phyloP scores from a whole-genome alignment of 139 green algal genomes.

The Coelastrella sp. region DNA sequence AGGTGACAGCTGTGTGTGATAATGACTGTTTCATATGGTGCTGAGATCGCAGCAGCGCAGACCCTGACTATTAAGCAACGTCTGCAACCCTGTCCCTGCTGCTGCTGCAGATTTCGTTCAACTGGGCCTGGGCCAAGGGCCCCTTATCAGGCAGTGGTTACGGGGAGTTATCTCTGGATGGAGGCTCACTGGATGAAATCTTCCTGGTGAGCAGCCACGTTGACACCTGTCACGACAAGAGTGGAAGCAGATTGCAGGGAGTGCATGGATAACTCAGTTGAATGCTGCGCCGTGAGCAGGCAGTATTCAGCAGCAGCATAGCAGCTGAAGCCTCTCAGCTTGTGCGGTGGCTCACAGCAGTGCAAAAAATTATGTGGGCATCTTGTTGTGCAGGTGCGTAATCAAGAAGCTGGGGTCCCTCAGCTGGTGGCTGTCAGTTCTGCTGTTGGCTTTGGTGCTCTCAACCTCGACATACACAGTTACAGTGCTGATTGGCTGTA shows the following conservation, averaged over 20 bases:
- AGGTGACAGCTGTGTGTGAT: too few species aligned
- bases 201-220: constrained; percentile 39
- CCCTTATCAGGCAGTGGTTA: constrained; percentile 41
- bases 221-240: too few species aligned
- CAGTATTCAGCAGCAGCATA: not conserved
- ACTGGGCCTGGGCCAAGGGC: constrained; percentile 48
- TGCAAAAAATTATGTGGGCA: not conserved
- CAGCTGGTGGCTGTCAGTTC: constrained; percentile 44
- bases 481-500: constrained; percentile 55
- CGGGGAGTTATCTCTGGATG: constrained; percentile 34
- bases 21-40: too few species aligned
- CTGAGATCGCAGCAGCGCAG: not conserved
- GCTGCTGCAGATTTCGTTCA: constrained; percentile 46
- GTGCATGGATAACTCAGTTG: too few species aligned
- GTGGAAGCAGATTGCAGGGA: too few species aligned
- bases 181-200: constrained; percentile 40
- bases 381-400: constrained; percentile 31
- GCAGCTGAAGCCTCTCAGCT: not conserved
- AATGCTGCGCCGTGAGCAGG: too few species aligned
- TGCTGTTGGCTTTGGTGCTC: constrained; percentile 35
- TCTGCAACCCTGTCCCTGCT: not conserved
- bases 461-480: constrained; percentile 41
- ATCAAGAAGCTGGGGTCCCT: constrained; percentile 40
- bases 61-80: not conserved
- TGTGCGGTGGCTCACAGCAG: too few species aligned